Base-by-base conservation (phyloP, 768 basidiomycete species). In the Lentinula guzmanii region DNA sequence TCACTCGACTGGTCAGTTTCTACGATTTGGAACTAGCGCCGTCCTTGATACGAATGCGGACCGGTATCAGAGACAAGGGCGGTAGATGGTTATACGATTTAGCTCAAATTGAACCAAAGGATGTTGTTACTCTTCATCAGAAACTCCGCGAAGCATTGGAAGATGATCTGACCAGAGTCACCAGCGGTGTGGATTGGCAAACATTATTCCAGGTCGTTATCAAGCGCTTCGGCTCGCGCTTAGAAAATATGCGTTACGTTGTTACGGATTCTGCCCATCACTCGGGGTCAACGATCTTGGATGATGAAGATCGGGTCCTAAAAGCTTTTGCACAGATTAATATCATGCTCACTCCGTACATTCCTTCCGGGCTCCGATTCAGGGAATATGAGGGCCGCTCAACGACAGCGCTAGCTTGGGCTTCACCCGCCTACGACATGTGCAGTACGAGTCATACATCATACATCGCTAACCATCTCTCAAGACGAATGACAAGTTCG, bases 101-200 rank as follows among this genome's bases (percentile, higher is more conserved):
- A 35, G 11, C 34, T 15, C 11, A 33, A n/a, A 52, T 52, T 13
- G 51, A 33, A 16, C 51, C 31, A 33, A 11, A 33, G 51, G 51
- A 52, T 16, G n/a, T 52, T 21, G 16, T 3, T 34, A 15, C 16
- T 13, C 13, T 50, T 78, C 15, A 63, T 56, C 37, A 33, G 41
- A 56, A 56, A 39, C 39, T 56, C 24, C 55, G 41, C 13, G 41
- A 43, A 24, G 55, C 41, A 33, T 43, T 31, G 15, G 24, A 33
- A 9, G 28, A 43, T 33, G 21, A 28, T 56, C 76, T 10, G 62
- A 62, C 50, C 39, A 35, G 16, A 68, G 24, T 56, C 15, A 66
- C 63, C 9, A 79, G 74, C 54, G 72, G 71, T 0, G 60, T 81
- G 2, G 79, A 82, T 64, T 82, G 82, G 81, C 65, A 66, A 31